These are phyloP conservation scores for Malassezia pachydermatis DNA, from an alignment of 1,284 basidiomycete genomes.

Conservation along the genomic window DNA sequence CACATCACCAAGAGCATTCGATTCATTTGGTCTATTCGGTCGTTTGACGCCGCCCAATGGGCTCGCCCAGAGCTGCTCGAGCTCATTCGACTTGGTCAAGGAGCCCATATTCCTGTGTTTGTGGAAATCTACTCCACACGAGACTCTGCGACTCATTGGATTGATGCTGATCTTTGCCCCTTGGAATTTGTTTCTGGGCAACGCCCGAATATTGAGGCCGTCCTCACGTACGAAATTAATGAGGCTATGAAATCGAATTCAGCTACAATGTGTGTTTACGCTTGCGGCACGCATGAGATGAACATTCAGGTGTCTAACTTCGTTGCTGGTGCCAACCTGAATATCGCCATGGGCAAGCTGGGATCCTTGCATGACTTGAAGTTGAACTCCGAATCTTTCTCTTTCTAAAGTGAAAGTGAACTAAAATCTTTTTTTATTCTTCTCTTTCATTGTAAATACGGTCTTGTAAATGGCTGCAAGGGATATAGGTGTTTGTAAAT, in stretches of 20 bases:
- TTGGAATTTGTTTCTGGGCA: background rate
- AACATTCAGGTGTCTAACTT: background rate
- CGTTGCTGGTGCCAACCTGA: background rate
- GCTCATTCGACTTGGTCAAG: background rate
- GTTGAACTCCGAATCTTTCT: background rate
- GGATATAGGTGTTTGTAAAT: too few species aligned
- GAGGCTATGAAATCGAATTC: background rate
- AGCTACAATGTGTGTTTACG: background rate
- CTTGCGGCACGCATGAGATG: background rate
- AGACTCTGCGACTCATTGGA: background rate
- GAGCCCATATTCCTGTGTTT: background rate
- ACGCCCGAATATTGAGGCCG: background rate
- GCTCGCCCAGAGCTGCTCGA: conserved; percentile 1
- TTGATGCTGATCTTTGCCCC: background rate
- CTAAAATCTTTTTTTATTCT: too few species aligned
- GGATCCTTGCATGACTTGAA: conserved; percentile 1
- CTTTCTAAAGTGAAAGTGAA: background rate
- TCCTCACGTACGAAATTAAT: background rate
- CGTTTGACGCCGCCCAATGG: conserved; percentile 1
- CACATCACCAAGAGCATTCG: conserved; percentile 1
- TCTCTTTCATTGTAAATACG: too few species aligned
- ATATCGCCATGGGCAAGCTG: background rate
- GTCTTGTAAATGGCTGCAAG: too few species aligned
- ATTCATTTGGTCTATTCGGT: conserved; percentile 7
- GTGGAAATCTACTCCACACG: background rate